Percentiles rank a stretch among this genome's conserved stretches.
phyloP scores from a whole-genome alignment of 169 alveolate species.

The Plasmodium billcollinsi region DNA sequence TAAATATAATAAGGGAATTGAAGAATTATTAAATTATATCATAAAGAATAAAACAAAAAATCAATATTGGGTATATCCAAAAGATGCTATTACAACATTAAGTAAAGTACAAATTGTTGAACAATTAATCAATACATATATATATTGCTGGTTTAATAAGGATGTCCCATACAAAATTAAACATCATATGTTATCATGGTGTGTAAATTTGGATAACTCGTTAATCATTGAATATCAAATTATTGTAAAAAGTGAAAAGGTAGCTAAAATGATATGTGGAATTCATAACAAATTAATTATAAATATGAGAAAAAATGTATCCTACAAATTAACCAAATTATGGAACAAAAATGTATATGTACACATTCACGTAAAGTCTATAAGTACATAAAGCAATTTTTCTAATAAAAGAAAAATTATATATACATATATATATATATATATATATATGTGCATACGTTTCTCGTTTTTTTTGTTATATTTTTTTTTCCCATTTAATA shows the following conservation, averaged over 20 bases:
- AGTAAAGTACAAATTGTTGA: slow-evolving; percentile 86
- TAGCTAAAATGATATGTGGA: slow-evolving; percentile 88
- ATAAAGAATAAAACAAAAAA: slow-evolving; percentile 79
- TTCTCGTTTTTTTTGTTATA: too few species aligned
- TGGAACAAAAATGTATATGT: slow-evolving; percentile 85
- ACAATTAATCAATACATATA: slow-evolving; percentile 84
- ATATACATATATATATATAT: too few species aligned
- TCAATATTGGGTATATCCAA: slow-evolving; percentile 89
- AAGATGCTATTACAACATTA: slow-evolving; percentile 84
- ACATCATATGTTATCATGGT: slow-evolving; percentile 86
- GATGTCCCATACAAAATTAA: slow-evolving; percentile 86
- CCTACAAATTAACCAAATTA: slow-evolving; percentile 81
- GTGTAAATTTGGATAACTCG: slow-evolving; percentile 78
- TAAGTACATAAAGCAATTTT: slow-evolving; percentile 4
- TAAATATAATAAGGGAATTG: slow-evolving; percentile 85
- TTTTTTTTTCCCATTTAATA: too few species aligned
- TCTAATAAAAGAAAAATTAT: too few species aligned
- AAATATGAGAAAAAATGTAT: slow-evolving; percentile 85
- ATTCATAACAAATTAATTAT: slow-evolving; percentile 80
- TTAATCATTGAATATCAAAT: slow-evolving; percentile 83
- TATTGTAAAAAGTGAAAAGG: slow-evolving; percentile 26
- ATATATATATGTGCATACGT: too few species aligned
- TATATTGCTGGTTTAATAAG: slow-evolving; percentile 88
- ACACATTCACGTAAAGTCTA: slow-evolving; percentile 82
- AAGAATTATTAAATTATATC: slow-evolving; percentile 81